phyloP scores from a whole-genome alignment of 257 asterid species.

The Jacaranda mimosifolia region DNA sequence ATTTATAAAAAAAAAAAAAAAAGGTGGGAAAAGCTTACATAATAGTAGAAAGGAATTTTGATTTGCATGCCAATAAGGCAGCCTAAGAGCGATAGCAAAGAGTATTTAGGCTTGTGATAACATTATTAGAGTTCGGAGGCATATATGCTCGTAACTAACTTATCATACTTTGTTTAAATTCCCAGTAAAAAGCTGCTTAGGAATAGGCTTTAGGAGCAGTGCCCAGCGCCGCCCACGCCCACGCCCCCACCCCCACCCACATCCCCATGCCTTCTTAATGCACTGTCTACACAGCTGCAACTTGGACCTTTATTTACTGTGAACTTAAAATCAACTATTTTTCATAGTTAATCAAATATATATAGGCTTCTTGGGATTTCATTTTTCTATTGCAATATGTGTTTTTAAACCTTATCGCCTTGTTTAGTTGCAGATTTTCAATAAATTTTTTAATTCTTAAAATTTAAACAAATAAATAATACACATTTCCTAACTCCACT shows the following conservation, averaged over 20 bases:
- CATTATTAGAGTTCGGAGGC: neutral
- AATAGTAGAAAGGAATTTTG: neutral
- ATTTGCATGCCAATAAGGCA: neutral
- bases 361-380: neutral
- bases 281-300: neutral
- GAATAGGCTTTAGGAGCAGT: neutral
- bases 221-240: slow-evolving; percentile 35
- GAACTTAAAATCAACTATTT: neutral
- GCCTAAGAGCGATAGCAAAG: neutral
- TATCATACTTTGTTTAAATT: neutral
- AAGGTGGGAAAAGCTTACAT: no score
- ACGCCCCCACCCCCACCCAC: neutral
- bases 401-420: no score
- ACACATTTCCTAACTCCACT: no score
- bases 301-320: neutral
- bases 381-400: neutral
- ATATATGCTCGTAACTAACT: neutral
- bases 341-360: no score
- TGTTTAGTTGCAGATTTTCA: no score
- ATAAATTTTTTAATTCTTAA: no score
- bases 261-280: neutral
- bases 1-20: no score
- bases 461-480: no score
- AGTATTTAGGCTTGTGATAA: slow-evolving; percentile 3
- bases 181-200: neutral